Base-by-base conservation (phyloP, 257 asterid genomes). In the Perilla frutescens region DNA sequence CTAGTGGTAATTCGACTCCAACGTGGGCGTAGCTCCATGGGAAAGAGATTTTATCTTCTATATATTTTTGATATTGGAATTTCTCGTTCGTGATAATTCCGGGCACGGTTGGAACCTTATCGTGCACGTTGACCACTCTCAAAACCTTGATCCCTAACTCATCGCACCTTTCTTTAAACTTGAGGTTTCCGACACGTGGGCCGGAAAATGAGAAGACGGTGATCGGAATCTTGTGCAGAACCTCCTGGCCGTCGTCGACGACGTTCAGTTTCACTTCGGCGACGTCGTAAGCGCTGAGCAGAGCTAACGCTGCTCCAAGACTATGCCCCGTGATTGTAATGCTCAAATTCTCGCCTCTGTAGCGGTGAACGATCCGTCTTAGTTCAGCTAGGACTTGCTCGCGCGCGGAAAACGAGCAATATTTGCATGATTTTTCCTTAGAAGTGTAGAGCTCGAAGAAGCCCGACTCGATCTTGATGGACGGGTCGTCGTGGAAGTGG, bases 1-100 rank as follows among this genome's bases (percentile, higher is more conserved):
- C 89, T 43, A 91, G 70, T 0, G 82, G 76, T 4, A 91, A n/a
- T 54, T 91, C 96, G 8, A 73, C 84, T 0, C 96, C 97, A 0
- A 91, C 97, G 61, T 91, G 97, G 6, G 96, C 92, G 40, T 91
- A 91, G 68, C 95, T 86, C 97, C 96, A 91, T 0, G 96, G 95
- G 49, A 87, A 87, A 0, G 88, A 82, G 0, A 89, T 70, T 0
- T 54, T 15, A 0, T 89, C 91, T 62, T 91, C 95, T 0, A 87
- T 31, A 8, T 87, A 83, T 47, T 82, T 91, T 54, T 89, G 95
- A 13, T 81, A 80, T 1, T 55, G 81, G 61, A 89, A 87, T 36
- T 89, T 87, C 84, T 91, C 97, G 67, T 91, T 88, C 0, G 95
- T 57, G 39, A 89, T 68, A 2, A 91, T 86, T 13, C 96, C 96